These are phyloP conservation scores for Carex myosuroides DNA, from an alignment of 176 grass and related monocot species.

Conservation along the genomic window DNA sequence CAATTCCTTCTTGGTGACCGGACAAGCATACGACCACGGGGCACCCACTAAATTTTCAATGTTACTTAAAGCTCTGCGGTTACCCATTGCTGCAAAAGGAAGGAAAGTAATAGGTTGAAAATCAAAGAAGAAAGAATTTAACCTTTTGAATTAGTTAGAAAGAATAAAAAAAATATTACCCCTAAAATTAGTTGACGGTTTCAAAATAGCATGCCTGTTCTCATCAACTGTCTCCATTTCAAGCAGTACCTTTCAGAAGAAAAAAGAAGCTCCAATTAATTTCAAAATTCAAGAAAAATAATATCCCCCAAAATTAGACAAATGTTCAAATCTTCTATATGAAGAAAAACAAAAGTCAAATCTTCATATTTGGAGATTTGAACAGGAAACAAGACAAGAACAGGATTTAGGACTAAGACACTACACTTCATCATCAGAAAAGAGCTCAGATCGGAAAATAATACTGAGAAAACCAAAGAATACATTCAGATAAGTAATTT, in stretches of 20 bases:
- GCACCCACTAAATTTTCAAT: constrained; percentile 48
- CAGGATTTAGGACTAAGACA: background rate
- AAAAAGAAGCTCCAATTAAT: constrained; percentile 5
- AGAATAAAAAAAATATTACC: background rate
- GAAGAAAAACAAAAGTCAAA: background rate
- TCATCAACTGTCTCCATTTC: constrained; percentile 47
- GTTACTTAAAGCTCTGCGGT: constrained; percentile 54
- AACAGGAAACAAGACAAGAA: background rate
- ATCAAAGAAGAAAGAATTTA: background rate
- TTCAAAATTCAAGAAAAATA: background rate
- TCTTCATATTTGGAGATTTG: background rate
- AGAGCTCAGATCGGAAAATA: constrained; percentile 8
- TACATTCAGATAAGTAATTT: background rate
- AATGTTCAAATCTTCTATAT: background rate
- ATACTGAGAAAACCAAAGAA: background rate
- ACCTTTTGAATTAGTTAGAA: background rate
- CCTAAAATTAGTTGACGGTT: constrained; percentile 12
- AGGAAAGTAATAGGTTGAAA: constrained; percentile 7
- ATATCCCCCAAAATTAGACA: background rate
- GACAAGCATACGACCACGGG: constrained; percentile 22
- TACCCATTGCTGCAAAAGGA: constrained; percentile 46
- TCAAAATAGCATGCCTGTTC: constrained; percentile 34
- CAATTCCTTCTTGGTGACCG: constrained; percentile 43
- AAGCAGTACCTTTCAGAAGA: constrained; percentile 19
- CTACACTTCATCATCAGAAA: background rate